A percentile compares a stretch with the other conserved stretches of the same genome.
phyloP scores from a whole-genome alignment of 139 green algal species.

The Dunaliella primolecta region DNA sequence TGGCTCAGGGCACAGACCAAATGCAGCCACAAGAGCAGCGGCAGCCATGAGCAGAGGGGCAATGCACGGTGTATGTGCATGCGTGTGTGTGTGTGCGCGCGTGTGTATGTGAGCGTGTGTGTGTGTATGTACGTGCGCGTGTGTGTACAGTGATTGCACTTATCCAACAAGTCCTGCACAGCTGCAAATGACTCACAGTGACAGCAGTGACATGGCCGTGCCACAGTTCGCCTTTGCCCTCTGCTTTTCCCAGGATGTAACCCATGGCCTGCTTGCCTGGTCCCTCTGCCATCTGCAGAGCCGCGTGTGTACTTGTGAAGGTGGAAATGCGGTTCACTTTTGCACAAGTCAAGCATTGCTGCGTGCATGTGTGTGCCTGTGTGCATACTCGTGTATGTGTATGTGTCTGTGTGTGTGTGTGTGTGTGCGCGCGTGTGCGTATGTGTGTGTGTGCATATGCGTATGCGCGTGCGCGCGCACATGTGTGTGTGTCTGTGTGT shows the following conservation, averaged over 20 bases:
- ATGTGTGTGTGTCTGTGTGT: neutral
- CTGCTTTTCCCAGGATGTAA: conserved; percentile 96
- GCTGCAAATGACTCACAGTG: conserved; percentile 63
- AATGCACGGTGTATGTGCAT: no score
- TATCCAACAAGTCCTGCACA: no score
- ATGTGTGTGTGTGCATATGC: neutral
- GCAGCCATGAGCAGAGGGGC: no score
- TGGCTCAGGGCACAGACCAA: no score
- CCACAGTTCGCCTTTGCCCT: conserved; percentile 84
- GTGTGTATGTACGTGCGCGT: no score
- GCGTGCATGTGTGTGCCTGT: neutral
- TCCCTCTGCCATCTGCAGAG: conserved; percentile 65
- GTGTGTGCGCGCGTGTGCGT: neutral
- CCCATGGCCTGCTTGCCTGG: conserved; percentile 73
- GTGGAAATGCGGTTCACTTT: no score
- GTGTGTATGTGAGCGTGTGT: no score
- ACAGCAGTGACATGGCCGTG: conserved; percentile 98
- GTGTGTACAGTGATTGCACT: no score
- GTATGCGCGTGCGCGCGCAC: neutral
- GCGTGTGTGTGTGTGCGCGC: no score
- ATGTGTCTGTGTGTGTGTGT: neutral
- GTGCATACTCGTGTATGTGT: neutral
- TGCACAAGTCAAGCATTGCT: no score
- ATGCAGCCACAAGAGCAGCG: no score
- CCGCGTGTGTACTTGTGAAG: neutral